These are phyloP conservation scores for Epichloe gansuensis DNA, from an alignment of 2,329 filamentous ascomycete species.

Conservation along the genomic window DNA sequence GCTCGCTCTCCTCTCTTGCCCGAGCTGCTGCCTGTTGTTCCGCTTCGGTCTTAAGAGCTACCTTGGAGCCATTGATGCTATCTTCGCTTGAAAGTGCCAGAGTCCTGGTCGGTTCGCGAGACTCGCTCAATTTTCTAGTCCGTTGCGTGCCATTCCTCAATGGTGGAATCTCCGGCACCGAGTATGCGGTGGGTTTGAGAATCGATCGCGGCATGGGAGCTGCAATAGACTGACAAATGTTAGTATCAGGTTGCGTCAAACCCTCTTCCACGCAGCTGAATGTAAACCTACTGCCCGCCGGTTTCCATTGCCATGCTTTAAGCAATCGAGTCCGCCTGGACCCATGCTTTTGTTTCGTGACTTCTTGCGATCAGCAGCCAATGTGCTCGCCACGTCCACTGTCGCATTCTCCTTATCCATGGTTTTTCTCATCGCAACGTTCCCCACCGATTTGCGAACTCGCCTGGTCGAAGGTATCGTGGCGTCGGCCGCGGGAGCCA, in stretches of 20 bases:
- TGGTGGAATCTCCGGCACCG: conserved; percentile 53
- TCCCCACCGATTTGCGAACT: conserved; percentile 59
- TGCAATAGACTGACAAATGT: conserved; percentile 37
- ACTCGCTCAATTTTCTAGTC: neutral
- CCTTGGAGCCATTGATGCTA: conserved; percentile 33
- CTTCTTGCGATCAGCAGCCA: conserved; percentile 47
- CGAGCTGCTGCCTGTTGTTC: conserved; percentile 56
- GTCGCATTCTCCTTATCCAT: conserved; percentile 71
- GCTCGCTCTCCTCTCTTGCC: conserved; percentile 58
- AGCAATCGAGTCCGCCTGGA: conserved; percentile 73
- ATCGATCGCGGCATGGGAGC: conserved; percentile 52
- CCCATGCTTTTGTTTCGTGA: conserved; percentile 93
- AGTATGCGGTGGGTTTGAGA: conserved; percentile 65
- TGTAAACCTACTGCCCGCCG: conserved; percentile 54
- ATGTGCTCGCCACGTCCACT: conserved; percentile 44
- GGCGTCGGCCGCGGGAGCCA: conserved; percentile 23
- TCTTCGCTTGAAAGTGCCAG: conserved; percentile 13
- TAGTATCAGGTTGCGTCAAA: neutral
- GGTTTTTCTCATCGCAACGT: conserved; percentile 36
- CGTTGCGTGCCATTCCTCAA: conserved; percentile 29
- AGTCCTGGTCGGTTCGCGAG: conserved; percentile 6
- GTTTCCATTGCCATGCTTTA: conserved; percentile 65
- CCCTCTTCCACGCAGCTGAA: neutral
- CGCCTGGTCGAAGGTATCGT: conserved; percentile 45
- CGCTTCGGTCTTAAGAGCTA: conserved; percentile 56